Conservation (phyloP, 169 alveolate species). For the Eimeria praecox region DNA sequence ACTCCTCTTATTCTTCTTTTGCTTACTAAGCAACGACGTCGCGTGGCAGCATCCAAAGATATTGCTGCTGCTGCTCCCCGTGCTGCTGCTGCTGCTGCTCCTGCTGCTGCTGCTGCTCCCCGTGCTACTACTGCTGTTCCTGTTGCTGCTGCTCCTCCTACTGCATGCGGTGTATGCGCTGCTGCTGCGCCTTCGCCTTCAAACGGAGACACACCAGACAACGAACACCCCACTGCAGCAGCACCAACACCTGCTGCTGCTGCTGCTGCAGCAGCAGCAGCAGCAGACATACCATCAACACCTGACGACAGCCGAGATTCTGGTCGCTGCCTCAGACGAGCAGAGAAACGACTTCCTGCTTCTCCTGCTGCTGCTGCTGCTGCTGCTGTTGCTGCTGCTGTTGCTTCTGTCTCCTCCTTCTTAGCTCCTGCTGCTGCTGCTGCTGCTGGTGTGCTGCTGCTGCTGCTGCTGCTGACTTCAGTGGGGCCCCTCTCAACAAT, state of each 20-base stretch:
- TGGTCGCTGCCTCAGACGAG: background rate
- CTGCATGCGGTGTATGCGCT: background rate
- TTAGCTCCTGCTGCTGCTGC: background rate
- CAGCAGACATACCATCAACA: background rate
- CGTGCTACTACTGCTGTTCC: background rate
- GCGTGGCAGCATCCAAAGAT: background rate
- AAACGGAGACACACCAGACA: background rate
- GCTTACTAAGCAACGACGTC: conserved; percentile 76
- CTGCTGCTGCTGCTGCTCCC: no score
- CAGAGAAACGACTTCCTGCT: background rate
- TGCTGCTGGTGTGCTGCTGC: no score
- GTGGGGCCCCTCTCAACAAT: background rate
- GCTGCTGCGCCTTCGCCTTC: background rate
- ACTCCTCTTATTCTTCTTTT: conserved; percentile 79
- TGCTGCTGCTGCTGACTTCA: background rate
- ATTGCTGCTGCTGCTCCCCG: conserved; percentile 35
- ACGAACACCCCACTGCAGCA: background rate
- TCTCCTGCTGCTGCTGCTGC: conserved; percentile 23
- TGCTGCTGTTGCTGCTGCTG: background rate
- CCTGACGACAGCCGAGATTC: background rate
- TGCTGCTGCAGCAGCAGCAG: conserved; percentile 33
- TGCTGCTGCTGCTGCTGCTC: conserved; percentile 8
- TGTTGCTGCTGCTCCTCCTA: conserved; percentile 3
- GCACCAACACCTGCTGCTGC: background rate
- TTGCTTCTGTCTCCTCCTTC: background rate